Evolutionary conservation across 306 rosid species (phyloP).

Genomic region (Pyrus pyrifolia): DNA sequence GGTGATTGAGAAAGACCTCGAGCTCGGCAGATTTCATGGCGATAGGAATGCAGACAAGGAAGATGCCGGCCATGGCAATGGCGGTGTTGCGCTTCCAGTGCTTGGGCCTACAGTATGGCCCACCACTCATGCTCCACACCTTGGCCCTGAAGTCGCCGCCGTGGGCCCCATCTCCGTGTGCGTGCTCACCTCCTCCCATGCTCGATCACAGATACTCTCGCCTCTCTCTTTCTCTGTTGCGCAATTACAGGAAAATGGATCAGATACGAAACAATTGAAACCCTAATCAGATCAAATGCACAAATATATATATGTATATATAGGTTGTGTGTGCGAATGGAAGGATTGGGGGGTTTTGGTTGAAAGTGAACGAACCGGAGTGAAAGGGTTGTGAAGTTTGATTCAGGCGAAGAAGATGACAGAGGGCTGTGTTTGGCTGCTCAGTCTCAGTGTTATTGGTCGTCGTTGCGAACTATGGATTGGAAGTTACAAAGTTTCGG

Average conservation of each 20-base stretch:
- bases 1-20: constrained; percentile 40
- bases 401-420: not conserved
- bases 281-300: constrained; percentile 23
- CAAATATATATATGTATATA: not conserved
- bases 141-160: constrained; percentile 69
- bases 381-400: not conserved
- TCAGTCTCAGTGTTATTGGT: not conserved
- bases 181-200: constrained; percentile 73
- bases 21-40: constrained; percentile 95
- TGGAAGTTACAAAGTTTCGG: not conserved
- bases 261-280: constrained; percentile 7
- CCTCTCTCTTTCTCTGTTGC: not conserved
- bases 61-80: constrained; percentile 75
- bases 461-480: not conserved
- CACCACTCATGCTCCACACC: constrained; percentile 96
- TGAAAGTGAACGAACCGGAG: not conserved
- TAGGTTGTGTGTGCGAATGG: not conserved
- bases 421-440: not conserved
- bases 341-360: not conserved
- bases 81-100: constrained; percentile 98
- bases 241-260: not conserved
- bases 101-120: constrained; percentile 86
- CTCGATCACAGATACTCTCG: constrained; percentile 11
- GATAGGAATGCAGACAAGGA: constrained; percentile 87
- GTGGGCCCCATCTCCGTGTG: constrained; percentile 40